phyloP scores from a whole-genome alignment of 1,284 basidiomycete genomes.

The Pterulicium gracile region DNA sequence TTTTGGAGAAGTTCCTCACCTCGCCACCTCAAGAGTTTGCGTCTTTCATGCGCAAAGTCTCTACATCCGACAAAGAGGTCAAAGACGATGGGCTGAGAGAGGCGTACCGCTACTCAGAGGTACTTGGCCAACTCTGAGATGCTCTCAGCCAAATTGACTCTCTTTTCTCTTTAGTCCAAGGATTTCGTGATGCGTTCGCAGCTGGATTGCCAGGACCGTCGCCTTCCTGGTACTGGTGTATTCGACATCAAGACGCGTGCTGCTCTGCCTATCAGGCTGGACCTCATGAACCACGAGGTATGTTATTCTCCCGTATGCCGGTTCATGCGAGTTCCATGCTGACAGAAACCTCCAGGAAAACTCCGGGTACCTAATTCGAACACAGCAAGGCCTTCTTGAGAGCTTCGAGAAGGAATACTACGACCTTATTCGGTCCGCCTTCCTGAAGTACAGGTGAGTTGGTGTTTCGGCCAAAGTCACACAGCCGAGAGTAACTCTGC shows the following conservation, averaged over 20 bases:
- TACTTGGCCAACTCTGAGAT: slow-evolving; percentile 26
- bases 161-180: slow-evolving; percentile 36
- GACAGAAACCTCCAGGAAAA: slow-evolving; percentile 45
- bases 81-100: slow-evolving; percentile 38
- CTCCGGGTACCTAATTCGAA: slow-evolving; percentile 65
- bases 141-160: too few relatives aligned
- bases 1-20: slow-evolving; percentile 88
- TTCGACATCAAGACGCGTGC: slow-evolving; percentile 98
- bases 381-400: slow-evolving; percentile 47
- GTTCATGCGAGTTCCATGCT: slow-evolving; percentile 4
- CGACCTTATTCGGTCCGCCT: slow-evolving; percentile 87
- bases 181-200: slow-evolving; percentile 91
- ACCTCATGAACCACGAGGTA: slow-evolving; percentile 78
- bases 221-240: slow-evolving; percentile 81
- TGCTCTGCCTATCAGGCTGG: slow-evolving; percentile 75
- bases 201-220: slow-evolving; percentile 76
- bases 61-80: slow-evolving; percentile 20
- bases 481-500: neutral
- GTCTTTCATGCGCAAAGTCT: slow-evolving; percentile 40
- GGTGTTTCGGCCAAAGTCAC: slow-evolving; percentile 1
- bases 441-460: slow-evolving; percentile 83
- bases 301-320: slow-evolving; percentile 11
- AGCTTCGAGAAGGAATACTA: slow-evolving; percentile 89
- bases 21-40: slow-evolving; percentile 55
- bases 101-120: slow-evolving; percentile 79